Base-by-base conservation (phyloP, 768 basidiomycete species). In the Boletus subcaerulescens region DNA sequence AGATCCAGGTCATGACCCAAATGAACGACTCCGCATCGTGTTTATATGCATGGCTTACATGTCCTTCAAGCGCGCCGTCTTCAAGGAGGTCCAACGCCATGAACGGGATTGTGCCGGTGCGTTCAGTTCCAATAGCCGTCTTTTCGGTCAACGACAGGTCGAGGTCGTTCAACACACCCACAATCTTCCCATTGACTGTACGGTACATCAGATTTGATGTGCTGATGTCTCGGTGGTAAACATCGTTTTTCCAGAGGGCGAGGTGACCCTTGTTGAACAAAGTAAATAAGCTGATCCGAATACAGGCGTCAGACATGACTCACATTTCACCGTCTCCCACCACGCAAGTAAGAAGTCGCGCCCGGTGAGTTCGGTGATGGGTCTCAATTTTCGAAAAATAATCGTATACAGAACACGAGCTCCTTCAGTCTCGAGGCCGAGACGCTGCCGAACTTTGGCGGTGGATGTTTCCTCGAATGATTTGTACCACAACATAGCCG, bases 251-350 rank as follows among this genome's bases (percentile, higher is more conserved):
- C 44, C 52, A 52, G 18, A 52, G 18, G 2, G 38, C 38, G 6
- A 39, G n/a, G 14, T 53, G 47, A 26, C 33, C 47, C 44, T 9
- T 0, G 4, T 11, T 33, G 11, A 33, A 33, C 26, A 13, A 33
- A 13, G 10, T 33, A 1, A 33, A 33, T 11, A 33, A 33, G 33
- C 33, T 13, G 33, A 11, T 33, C 33, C 13, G 11, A 33, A 11
- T 11, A 3, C 5, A 33, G 33, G 11, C 10, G 13, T 3, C 33
- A 13, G 33, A 13, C 33, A 33, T 33, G 33, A 33, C 31, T 57
- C 52, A 58, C 33, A 33, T 33, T 53, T 57, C 12, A 50, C 48
- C 3, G 35, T 31, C 0, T 44, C 15, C 58, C 58, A 52, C 46
- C 55, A 59, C 17, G 31, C 22, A 1, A 17, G 3, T 35, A 47